Percentiles rank a stretch among this genome's conserved stretches.
Conservation (phyloP, 768 basidiomycete genomes). For the Rhodotorula kratochvilovae region DNA sequence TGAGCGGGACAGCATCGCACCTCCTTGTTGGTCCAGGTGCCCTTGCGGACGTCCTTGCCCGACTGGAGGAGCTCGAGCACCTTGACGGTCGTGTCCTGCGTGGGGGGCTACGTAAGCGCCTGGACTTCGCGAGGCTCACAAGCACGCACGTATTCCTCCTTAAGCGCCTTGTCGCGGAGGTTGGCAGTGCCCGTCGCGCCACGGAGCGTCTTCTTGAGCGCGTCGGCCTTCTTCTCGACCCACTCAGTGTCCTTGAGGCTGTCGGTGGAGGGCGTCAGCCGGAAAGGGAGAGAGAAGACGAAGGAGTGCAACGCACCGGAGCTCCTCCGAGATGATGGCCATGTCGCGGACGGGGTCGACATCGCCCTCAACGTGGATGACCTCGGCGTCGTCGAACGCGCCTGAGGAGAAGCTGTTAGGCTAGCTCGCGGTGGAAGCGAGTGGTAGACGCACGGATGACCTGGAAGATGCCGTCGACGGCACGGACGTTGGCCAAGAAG, state of each 20-base stretch:
- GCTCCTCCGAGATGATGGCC: constrained; percentile 91
- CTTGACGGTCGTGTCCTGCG: constrained; percentile 77
- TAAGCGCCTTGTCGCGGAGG: constrained; percentile 88
- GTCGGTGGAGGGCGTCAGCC: not conserved
- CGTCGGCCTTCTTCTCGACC: constrained; percentile 85
- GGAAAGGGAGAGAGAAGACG: not conserved
- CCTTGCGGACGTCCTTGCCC: constrained; percentile 84
- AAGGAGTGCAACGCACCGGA: constrained; percentile 51
- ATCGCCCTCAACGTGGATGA: constrained; percentile 98
- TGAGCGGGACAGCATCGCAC: constrained; percentile 54
- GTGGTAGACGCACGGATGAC: constrained; percentile 60
- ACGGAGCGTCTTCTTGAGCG: constrained; percentile 63
- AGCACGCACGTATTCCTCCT: constrained; percentile 82
- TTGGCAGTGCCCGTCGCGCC: constrained; percentile 63
- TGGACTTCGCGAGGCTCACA: constrained; percentile 28
- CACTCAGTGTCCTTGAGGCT: constrained; percentile 93
- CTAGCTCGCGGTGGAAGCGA: too few relatives aligned
- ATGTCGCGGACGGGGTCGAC: constrained; percentile 93
- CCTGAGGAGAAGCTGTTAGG: constrained; percentile 3
- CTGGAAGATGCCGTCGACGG: constrained; percentile 99
- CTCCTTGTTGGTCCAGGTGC: constrained; percentile 95
- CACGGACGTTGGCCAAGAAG: constrained; percentile 93
- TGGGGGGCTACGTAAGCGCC: constrained; percentile 17
- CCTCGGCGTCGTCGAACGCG: constrained; percentile 98
- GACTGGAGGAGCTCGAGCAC: constrained; percentile 70